Conservation (phyloP, 1,139 yeast species). For the Keqinozyma sinolaborantium region DNA sequence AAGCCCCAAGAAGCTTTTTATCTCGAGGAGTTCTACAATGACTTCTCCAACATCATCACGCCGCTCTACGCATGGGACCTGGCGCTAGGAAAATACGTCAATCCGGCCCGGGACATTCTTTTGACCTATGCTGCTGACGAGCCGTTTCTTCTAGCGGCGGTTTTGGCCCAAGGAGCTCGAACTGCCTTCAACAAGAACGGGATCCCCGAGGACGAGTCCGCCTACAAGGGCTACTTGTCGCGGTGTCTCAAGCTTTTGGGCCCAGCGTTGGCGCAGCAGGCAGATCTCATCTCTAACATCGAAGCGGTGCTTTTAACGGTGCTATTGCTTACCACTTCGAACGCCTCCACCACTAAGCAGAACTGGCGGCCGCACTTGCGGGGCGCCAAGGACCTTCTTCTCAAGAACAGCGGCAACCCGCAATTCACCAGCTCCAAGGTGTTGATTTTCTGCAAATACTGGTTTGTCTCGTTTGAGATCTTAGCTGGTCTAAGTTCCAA, state of each 20-base stretch:
- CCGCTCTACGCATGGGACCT: conserved; percentile 57
- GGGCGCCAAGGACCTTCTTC: conserved; percentile 68
- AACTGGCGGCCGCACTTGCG: conserved; percentile 76
- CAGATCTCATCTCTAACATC: conserved; percentile 43
- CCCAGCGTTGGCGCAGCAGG: conserved; percentile 34
- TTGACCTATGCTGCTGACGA: conserved; percentile 57
- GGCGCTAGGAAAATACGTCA: conserved; percentile 24
- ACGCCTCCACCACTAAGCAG: conserved; percentile 60
- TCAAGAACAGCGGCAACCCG: conserved; percentile 39
- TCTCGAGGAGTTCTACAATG: conserved; percentile 53
- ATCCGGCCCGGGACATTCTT: conserved; percentile 66
- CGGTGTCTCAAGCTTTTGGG: conserved; percentile 57
- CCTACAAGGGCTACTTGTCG: conserved; percentile 60
- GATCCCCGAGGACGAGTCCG: conserved; percentile 57
- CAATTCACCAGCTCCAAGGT: conserved; percentile 21
- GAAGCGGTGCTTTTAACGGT: conserved; percentile 71
- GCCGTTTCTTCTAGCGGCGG: conserved; percentile 62
- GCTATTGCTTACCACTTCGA: conserved; percentile 62
- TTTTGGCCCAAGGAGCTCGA: conserved; percentile 71
- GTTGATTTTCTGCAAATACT: conserved; percentile 60
- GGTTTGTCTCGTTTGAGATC: conserved; percentile 68
- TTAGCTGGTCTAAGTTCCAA: conserved; percentile 66
- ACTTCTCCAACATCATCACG: conserved; percentile 54
- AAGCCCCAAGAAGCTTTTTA: conserved; percentile 45
- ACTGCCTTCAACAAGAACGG: conserved; percentile 42